A percentile compares a stretch with the other conserved stretches of the same genome.
Conservation (phyloP, 179 eudicot genomes). For the Actinidia arguta region DNA sequence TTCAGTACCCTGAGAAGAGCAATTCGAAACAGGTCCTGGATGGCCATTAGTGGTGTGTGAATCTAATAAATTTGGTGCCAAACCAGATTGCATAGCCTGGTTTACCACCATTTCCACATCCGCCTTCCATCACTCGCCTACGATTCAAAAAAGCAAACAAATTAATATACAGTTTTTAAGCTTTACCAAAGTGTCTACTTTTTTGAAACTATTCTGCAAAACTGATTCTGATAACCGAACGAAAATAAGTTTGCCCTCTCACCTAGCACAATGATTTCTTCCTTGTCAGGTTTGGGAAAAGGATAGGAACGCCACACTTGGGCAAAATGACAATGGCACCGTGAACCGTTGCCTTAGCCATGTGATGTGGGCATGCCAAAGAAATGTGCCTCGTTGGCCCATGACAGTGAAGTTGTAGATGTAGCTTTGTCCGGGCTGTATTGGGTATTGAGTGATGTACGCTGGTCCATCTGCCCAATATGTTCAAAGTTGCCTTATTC, state of each 20-base stretch:
- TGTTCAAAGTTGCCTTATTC: constrained; percentile 60
- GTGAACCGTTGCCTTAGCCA: constrained; percentile 81
- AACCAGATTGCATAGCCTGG: constrained; percentile 60
- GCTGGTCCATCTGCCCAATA: constrained; percentile 92
- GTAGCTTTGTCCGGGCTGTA: constrained; percentile 61
- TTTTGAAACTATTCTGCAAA: not conserved
- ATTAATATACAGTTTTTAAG: too few species aligned
- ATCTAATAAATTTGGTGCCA: constrained; percentile 75
- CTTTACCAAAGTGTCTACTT: too few species aligned
- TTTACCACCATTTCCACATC: constrained; percentile 69
- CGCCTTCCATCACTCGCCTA: constrained; percentile 90
- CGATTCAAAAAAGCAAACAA: constrained; percentile 4
- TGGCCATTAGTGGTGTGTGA: constrained; percentile 78
- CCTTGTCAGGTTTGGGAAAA: constrained; percentile 68
- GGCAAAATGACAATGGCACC: constrained; percentile 82
- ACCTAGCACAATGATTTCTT: constrained; percentile 64
- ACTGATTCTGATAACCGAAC: not conserved
- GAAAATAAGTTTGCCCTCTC: not conserved
- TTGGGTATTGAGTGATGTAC: constrained; percentile 79
- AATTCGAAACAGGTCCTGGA: constrained; percentile 65
- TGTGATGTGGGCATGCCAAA: constrained; percentile 81
- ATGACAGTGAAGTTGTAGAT: constrained; percentile 71
- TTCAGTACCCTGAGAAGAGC: constrained; percentile 54
- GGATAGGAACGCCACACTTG: constrained; percentile 64
- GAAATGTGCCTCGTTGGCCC: constrained; percentile 81